Evolutionary conservation across 1,284 basidiomycete species (phyloP).

Genomic region (Heliocybe sulcata): DNA sequence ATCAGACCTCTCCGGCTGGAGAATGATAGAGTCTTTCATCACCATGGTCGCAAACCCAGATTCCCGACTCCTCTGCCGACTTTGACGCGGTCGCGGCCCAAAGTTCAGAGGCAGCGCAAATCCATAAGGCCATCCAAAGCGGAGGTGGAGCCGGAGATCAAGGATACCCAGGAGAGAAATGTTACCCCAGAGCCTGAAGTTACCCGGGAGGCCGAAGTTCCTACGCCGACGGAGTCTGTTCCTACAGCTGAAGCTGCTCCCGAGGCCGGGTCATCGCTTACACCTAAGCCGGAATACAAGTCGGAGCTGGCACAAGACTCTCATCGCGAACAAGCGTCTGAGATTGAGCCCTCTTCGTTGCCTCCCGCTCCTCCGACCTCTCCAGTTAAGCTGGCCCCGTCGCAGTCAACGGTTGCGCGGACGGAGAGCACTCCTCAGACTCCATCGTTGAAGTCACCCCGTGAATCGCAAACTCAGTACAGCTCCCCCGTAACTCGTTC

Average conservation of each 20-base stretch:
- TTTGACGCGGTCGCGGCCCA: neutral
- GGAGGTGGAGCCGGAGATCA: neutral
- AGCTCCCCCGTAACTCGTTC: conserved; percentile 37
- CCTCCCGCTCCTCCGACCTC: conserved; percentile 6
- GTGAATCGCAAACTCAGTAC: neutral
- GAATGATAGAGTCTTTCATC: neutral
- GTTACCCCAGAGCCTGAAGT: neutral
- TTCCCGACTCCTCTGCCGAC: neutral
- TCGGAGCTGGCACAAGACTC: neutral
- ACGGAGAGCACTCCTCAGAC: neutral
- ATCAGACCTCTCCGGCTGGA: neutral
- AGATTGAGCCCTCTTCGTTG: neutral
- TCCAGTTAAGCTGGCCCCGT: neutral
- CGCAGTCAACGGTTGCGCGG: neutral
- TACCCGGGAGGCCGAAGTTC: neutral
- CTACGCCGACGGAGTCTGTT: neutral
- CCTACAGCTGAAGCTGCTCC: neutral
- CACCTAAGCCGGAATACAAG: neutral
- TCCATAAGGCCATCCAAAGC: neutral
- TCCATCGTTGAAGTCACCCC: conserved; percentile 21
- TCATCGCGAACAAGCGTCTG: neutral
- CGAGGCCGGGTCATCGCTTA: neutral
- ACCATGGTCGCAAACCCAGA: neutral
- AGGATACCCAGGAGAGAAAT: neutral
- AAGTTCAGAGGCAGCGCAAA: neutral